A percentile compares a stretch with the other conserved stretches of the same genome.
These are phyloP conservation scores for Rhynchosporium agropyri DNA, from an alignment of 2,329 filamentous ascomycete species.

Conservation along the genomic window DNA sequence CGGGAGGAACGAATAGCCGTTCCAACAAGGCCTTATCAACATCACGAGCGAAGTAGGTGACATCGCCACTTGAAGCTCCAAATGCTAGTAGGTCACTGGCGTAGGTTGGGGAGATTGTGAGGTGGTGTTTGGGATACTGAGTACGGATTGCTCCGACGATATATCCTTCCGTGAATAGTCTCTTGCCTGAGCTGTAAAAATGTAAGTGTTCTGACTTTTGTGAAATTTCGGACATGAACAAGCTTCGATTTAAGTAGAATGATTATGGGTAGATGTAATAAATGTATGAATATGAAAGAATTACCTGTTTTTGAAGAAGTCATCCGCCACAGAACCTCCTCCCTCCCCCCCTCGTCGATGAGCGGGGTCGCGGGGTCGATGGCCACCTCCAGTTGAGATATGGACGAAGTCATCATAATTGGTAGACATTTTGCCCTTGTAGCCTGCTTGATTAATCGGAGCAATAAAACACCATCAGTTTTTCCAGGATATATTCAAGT, in stretches of 20 bases:
- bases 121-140: constrained; percentile 34
- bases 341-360: background rate
- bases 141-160: constrained; percentile 31
- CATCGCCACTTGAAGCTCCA: constrained; percentile 31
- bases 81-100: constrained; percentile 32
- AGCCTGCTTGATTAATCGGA: background rate
- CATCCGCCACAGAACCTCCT: constrained; percentile 21
- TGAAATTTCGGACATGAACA: background rate
- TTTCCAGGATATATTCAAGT: background rate
- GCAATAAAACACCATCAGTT: background rate
- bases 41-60: constrained; percentile 24
- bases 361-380: constrained; percentile 9
- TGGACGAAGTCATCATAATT: constrained; percentile 35
- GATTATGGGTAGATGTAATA: no score
- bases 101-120: constrained; percentile 27
- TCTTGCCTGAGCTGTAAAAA: constrained; percentile 22
- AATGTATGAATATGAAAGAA: background rate
- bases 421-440: constrained; percentile 21
- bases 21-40: constrained; percentile 25
- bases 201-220: constrained; percentile 3
- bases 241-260: background rate
- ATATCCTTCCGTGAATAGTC: constrained; percentile 32
- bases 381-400: constrained; percentile 21
- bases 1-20: constrained; percentile 33
- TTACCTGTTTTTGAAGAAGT: constrained; percentile 31